Percentiles rank a stretch among this genome's conserved stretches.
phyloP scores from a whole-genome alignment of 768 basidiomycete genomes.

The Brasilioporus rufonigricans region DNA sequence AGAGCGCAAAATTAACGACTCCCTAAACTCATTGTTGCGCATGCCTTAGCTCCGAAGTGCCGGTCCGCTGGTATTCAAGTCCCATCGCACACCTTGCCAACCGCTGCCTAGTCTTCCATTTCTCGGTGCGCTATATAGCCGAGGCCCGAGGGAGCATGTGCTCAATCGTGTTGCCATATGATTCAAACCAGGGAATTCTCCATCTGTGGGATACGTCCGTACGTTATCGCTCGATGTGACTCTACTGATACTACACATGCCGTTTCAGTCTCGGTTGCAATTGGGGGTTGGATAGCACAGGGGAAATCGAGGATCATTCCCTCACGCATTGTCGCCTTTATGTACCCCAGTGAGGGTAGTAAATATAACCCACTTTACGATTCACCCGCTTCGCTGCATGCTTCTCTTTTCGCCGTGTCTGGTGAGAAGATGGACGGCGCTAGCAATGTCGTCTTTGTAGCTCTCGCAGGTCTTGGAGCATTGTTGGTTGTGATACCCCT shows the following conservation, averaged over 20 bases:
- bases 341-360: not conserved
- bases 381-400: not conserved
- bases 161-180: not conserved
- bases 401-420: not conserved
- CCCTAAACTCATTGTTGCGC: not conserved
- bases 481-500: conserved; percentile 44
- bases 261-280: not conserved
- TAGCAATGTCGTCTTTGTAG: conserved; percentile 21
- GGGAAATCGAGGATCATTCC: not conserved
- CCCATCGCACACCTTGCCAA: not conserved
- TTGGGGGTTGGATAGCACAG: not conserved
- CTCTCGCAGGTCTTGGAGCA: conserved; percentile 38
- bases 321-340: not conserved
- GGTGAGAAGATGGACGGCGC: conserved; percentile 4
- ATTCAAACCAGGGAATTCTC: not conserved
- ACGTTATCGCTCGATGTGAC: not conserved
- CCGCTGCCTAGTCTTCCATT: not conserved
- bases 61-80: not conserved
- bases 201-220: not conserved
- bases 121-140: not conserved
- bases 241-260: not conserved
- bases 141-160: not conserved
- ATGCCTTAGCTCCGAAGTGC: not conserved
- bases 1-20: no score
- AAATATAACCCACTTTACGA: not conserved